These are phyloP conservation scores for Phytopythium kandeliae DNA, from an alignment of 352 stramenopile species.

Conservation along the genomic window DNA sequence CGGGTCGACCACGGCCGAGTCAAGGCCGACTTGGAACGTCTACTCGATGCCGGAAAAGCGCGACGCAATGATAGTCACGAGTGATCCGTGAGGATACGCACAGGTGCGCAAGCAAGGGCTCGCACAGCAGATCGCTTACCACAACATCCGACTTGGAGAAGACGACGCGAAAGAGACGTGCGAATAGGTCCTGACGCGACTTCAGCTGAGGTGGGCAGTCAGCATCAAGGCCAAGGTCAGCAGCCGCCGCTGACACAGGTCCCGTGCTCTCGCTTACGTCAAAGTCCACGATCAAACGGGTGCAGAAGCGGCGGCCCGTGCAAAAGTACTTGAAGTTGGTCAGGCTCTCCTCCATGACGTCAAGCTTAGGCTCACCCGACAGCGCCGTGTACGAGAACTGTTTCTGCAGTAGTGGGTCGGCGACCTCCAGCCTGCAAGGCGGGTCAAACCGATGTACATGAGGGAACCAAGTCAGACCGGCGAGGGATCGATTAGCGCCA, in stretches of 20 bases:
- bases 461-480: too few species aligned
- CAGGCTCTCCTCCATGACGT: constrained; percentile 63
- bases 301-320: constrained; percentile 73
- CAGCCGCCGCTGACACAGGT: background rate
- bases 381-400: constrained; percentile 75
- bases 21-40: constrained; percentile 68
- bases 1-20: constrained; percentile 49
- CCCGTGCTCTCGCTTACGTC: constrained; percentile 21
- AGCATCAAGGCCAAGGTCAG: background rate
- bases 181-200: constrained; percentile 61
- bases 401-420: constrained; percentile 53
- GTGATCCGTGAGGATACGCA: background rate
- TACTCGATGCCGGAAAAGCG: constrained; percentile 8
- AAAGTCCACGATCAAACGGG: constrained; percentile 60
- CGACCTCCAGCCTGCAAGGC: constrained; percentile 43
- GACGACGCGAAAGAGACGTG: constrained; percentile 41
- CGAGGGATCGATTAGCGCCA: background rate
- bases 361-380: constrained; percentile 48
- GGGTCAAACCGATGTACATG: background rate
- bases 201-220: constrained; percentile 23
- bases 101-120: background rate
- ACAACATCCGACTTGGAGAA: constrained; percentile 44
- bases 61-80: background rate
- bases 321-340: constrained; percentile 86
- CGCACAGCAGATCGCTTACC: constrained; percentile 15